phyloP scores from a whole-genome alignment of 1,139 yeast species.

The Zygosaccharomyces pseudobailii region DNA sequence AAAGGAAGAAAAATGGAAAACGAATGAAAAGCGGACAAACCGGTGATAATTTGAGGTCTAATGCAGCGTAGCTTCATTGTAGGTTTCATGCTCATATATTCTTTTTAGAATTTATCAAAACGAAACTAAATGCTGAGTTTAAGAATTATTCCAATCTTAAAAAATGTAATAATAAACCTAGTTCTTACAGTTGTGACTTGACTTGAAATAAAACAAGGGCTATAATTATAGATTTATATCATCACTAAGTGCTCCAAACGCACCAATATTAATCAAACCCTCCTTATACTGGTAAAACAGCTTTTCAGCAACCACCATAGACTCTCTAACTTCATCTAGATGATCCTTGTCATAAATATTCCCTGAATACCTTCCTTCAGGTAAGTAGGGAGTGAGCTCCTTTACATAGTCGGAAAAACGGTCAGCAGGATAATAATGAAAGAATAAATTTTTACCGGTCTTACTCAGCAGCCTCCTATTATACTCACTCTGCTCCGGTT shows the following conservation, averaged over 20 bases:
- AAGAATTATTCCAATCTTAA: no score
- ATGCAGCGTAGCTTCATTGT: no score
- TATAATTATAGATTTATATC: background rate
- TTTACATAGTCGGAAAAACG: slow-evolving; percentile 29
- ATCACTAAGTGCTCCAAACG: background rate
- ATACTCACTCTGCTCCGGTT: slow-evolving; percentile 23
- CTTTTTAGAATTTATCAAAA: no score
- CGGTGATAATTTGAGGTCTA: no score
- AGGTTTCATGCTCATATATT: no score
- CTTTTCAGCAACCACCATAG: slow-evolving; percentile 24
- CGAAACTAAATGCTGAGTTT: no score
- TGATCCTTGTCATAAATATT: slow-evolving; percentile 24
- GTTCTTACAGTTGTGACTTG: background rate
- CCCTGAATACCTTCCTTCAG: slow-evolving; percentile 32
- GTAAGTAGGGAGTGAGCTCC: slow-evolving; percentile 25
- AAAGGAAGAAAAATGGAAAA: background rate
- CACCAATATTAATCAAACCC: slow-evolving; percentile 4
- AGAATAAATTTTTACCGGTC: slow-evolving; percentile 26
- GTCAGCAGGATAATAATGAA: slow-evolving; percentile 34
- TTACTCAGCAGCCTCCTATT: slow-evolving; percentile 16
- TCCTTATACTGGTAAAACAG: slow-evolving; percentile 23
- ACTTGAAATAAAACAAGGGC: no score
- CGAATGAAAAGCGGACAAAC: no score
- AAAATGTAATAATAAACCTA: no score
- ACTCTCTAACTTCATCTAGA: slow-evolving; percentile 18